Evolutionary conservation across 306 rosid genomes (phyloP), one percentile per base, ranked within the genome.

Genomic region (Begonia masoniana): DNA sequence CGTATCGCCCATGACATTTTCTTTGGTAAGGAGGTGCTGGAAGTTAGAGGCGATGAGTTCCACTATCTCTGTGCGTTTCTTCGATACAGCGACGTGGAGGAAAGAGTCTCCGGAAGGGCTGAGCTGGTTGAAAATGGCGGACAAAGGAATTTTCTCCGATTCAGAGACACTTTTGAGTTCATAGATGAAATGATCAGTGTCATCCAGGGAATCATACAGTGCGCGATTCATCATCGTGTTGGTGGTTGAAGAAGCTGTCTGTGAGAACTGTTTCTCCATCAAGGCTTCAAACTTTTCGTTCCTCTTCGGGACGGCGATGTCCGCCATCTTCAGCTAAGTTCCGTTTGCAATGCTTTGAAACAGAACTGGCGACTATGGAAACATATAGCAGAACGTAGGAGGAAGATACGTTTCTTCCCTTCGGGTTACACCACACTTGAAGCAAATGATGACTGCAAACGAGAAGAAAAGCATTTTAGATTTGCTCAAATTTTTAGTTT

Each of bases 21-120:
- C 15, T 43, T 14, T 54, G 19, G n/a, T 31, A 54, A 54, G n/a
- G 23, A 31, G 43, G n/a, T 7, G 4, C 49, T 45, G 13, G 49
- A 45, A 45, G 15, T 45, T 10, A 45, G 2, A 10, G 13, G 43
- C 43, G 10, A 54, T 15, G 17, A 23, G 45, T 23, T 12, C 3
- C 10, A 39, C 57, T 23, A 54, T 54, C 10, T 54, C 41, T 35
- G 31, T 15, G 14, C 43, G 41, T 13, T 39, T 39, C 15, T 21
- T 21, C 9, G n/a, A 21, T 23, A 31, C 43, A 6, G 57, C 57
- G 10, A 23, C 21, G 16, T 54, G 57, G 14, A 54, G 57, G 15
- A 54, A 24, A 1, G 57, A 23, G 36, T 31, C 36, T 54, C 15
- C 43, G 12, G 43, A 26, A 26, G 57, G 57, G 57, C 17, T 54